Evolutionary conservation across 2,329 filamentous ascomycete genomes (phyloP).

Genomic region (Paecilomyces sp.): DNA sequence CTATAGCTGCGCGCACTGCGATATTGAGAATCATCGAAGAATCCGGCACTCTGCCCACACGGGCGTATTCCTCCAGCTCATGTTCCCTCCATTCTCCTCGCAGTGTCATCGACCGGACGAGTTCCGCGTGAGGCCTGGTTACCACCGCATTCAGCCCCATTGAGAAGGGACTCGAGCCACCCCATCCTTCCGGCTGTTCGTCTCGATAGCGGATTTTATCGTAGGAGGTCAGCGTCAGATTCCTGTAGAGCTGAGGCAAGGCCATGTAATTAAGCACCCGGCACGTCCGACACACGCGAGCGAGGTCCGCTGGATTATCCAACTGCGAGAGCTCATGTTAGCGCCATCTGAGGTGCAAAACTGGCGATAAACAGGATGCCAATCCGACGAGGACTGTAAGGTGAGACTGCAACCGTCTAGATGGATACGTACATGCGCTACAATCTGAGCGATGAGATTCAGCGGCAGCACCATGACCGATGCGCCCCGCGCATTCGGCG

Average conservation of each 20-base stretch:
- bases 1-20: conserved; percentile 50
- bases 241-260: conserved; percentile 53
- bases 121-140: conserved; percentile 45
- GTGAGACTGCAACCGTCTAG: not conserved
- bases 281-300: conserved; percentile 53
- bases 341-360: not conserved
- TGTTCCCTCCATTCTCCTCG: conserved; percentile 52
- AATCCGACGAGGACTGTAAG: not conserved
- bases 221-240: conserved; percentile 51
- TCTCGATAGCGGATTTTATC: conserved; percentile 51
- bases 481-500: conserved; percentile 14
- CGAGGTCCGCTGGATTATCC: conserved; percentile 52
- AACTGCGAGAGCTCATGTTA: conserved; percentile 33
- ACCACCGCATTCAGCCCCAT: conserved; percentile 58
- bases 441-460: conserved; percentile 52
- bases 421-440: conserved; percentile 42
- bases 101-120: conserved; percentile 48
- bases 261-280: conserved; percentile 59
- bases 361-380: not conserved
- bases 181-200: conserved; percentile 53
- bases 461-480: conserved; percentile 44
- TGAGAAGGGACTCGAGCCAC: conserved; percentile 56
- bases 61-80: conserved; percentile 51
- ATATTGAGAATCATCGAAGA: conserved; percentile 59
- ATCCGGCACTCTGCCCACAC: conserved; percentile 53